Evolutionary conservation across 2,329 filamentous ascomycete species (phyloP).

Genomic region (Hawksworthiomyces lignivorus): DNA sequence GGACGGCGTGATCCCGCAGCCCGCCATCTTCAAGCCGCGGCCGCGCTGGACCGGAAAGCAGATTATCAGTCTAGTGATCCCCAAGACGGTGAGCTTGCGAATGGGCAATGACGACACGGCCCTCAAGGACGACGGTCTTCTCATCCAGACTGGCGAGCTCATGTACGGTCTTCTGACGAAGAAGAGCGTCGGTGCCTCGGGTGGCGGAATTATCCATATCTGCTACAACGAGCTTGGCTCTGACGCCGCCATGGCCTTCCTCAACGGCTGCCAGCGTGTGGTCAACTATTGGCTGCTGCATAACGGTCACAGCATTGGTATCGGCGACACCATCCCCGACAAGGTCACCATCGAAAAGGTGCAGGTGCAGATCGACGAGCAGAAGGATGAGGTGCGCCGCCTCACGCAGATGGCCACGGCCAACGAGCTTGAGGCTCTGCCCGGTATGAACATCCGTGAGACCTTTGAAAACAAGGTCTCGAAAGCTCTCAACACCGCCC

Average conservation of each 20-base stretch:
- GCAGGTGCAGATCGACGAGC: slow-evolving; percentile 68
- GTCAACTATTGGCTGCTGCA: slow-evolving; percentile 97
- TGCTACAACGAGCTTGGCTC: slow-evolving; percentile 92
- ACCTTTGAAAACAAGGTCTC: slow-evolving; percentile 98
- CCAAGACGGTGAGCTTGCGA: slow-evolving; percentile 74
- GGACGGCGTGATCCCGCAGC: slow-evolving; percentile 89
- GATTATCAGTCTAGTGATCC: slow-evolving; percentile 88
- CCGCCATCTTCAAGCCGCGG: slow-evolving; percentile 86
- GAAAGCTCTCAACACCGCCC: slow-evolving; percentile 85
- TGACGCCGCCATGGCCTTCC: slow-evolving; percentile 81
- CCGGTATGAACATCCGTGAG: slow-evolving; percentile 97
- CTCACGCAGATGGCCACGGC: slow-evolving; percentile 73
- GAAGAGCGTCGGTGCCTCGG: slow-evolving; percentile 85
- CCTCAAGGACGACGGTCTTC: slow-evolving; percentile 65
- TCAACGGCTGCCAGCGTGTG: slow-evolving; percentile 90
- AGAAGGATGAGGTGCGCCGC: slow-evolving; percentile 72
- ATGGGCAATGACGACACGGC: slow-evolving; percentile 57
- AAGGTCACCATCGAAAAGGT: slow-evolving; percentile 76
- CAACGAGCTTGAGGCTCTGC: slow-evolving; percentile 83
- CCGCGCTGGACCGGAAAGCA: slow-evolving; percentile 98
- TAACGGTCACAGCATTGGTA: slow-evolving; percentile 94
- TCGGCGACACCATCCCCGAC: slow-evolving; percentile 95
- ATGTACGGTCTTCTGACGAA: slow-evolving; percentile 88
- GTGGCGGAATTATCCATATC: slow-evolving; percentile 88
- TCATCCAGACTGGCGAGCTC: slow-evolving; percentile 80